Evolutionary conservation across 139 green algal species (phyloP).

Genomic region (Gonium pectorale): DNA sequence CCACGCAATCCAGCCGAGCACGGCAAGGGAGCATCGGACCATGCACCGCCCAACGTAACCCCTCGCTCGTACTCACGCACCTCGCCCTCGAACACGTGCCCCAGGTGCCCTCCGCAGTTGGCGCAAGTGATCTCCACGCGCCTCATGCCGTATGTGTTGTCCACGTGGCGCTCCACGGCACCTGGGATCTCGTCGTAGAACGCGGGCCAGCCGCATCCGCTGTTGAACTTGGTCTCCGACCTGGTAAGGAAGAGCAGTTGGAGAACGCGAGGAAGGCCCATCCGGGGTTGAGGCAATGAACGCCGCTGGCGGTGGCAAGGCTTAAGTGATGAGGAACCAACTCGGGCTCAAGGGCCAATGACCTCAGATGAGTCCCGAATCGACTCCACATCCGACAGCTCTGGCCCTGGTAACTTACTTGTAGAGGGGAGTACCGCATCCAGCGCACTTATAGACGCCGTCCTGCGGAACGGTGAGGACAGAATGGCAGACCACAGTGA

Average conservation of each 20-base stretch:
- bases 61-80: conserved; percentile 7
- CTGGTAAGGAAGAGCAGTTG: too few species aligned
- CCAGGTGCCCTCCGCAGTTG: conserved; percentile 88
- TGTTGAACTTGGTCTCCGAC: conserved; percentile 94
- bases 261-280: too few species aligned
- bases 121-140: conserved; percentile 58
- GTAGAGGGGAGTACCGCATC: conserved; percentile 81
- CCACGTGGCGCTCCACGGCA: conserved; percentile 74
- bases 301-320: too few species aligned
- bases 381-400: too few species aligned
- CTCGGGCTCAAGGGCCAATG: too few species aligned
- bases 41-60: too few species aligned
- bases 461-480: conserved; percentile 38
- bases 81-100: conserved; percentile 96
- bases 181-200: conserved; percentile 87
- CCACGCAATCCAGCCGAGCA: too few species aligned
- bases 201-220: conserved; percentile 95
- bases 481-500: neutral
- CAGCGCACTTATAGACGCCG: conserved; percentile 88
- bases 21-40: too few species aligned
- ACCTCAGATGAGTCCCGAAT: too few species aligned
- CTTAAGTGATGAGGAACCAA: too few species aligned
- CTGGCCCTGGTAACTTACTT: too few species aligned
- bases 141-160: conserved; percentile 61
- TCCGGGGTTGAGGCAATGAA: too few species aligned